Base-by-base conservation (phyloP, 2,329 filamentous ascomycete species). In the Clathrospora elynae region DNA sequence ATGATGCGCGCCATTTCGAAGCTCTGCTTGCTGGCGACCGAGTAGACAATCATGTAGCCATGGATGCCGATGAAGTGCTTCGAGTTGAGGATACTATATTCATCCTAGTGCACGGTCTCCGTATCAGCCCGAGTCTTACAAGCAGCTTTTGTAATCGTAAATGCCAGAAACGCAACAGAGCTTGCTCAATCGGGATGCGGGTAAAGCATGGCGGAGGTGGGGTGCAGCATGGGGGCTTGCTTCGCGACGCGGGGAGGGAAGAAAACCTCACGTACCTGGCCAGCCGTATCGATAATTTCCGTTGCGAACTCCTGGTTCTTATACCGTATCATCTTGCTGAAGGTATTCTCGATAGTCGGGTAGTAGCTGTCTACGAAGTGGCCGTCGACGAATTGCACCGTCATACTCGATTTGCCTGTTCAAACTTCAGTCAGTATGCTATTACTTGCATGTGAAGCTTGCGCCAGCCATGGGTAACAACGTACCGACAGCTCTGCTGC, bases 321-420 rank as follows among this genome's bases (percentile, higher is more conserved):
- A 72, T 88, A 87, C 62, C 89, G 87, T 71, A 99, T 96, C 58
- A 90, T 86, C 72, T 95, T 95, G 78, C 87, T 95, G 71, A 99
- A 99, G 2, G 92, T 97, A 72, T 97, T 99, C 73, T 99, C 93
- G 65, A 99, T 97, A 26, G 93, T 99, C 23, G 93, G 93, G 72
- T 99, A 99, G 75, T 99, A 99, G 72, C 88, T 95, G 73, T 99
- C 93, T 66, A 99, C 92, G 68, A 99, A 99, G 75, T 96, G 91
- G 51, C 90, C 90, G 70, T 99, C 93, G 67, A 96, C 92, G 67
- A 93, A 97, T 68, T 92, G 92, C 33, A 97, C 93, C 9, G 93
- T 95, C 55, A 99, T 84, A 40, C 92, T 97, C 14, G 90, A 96
- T 79, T 99, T 99, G 73, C 93, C 93, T 97, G 62, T 46, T 49